phyloP scores from a whole-genome alignment of 192 early-diverging fungal genomes.

The Linnemannia schmuckeri region DNA sequence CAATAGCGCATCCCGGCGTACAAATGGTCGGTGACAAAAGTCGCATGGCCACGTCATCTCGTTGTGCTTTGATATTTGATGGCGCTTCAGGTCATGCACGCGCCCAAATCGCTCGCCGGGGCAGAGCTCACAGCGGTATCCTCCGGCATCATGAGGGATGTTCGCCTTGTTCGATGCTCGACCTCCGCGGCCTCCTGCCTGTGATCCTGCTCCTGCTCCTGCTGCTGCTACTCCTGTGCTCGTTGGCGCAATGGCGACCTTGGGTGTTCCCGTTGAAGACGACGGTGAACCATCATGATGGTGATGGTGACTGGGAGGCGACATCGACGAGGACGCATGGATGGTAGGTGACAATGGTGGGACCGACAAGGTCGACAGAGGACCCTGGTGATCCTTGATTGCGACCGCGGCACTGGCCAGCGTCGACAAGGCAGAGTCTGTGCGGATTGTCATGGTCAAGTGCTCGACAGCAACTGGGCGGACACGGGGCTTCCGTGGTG shows the following conservation, averaged over 20 bases:
- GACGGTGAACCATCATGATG: not conserved
- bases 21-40: slow-evolving; percentile 54
- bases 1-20: slow-evolving; percentile 44
- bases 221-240: not conserved
- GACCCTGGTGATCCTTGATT: slow-evolving; percentile 38
- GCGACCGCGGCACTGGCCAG: slow-evolving; percentile 48
- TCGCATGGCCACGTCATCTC: slow-evolving; percentile 58
- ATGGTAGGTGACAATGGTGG: slow-evolving; percentile 25
- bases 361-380: slow-evolving; percentile 17
- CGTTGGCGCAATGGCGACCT: not conserved
- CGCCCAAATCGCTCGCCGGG: slow-evolving; percentile 55
- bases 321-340: not conserved
- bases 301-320: not conserved
- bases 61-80: slow-evolving; percentile 55
- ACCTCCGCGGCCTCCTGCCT: not conserved
- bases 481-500: slow-evolving; percentile 36
- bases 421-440: slow-evolving; percentile 47
- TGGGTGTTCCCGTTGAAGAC: not conserved
- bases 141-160: slow-evolving; percentile 16
- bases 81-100: slow-evolving; percentile 51
- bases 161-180: not conserved
- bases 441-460: slow-evolving; percentile 26
- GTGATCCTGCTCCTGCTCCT: not conserved
- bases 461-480: slow-evolving; percentile 23
- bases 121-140: slow-evolving; percentile 50